Base-by-base conservation (phyloP, 2,329 filamentous ascomycete species). In the Xylaria sp. region DNA sequence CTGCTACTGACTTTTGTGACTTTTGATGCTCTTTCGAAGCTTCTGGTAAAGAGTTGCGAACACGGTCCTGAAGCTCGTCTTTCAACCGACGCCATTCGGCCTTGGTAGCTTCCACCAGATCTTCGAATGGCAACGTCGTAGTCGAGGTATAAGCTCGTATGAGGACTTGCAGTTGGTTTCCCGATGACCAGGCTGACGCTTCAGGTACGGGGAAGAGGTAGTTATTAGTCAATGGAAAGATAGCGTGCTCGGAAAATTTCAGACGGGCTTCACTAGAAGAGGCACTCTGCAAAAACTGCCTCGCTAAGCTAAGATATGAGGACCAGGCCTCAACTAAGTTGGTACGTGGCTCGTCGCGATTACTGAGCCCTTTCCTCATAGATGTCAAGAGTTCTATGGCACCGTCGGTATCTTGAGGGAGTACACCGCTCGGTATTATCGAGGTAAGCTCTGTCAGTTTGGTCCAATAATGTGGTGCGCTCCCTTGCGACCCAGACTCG, bases 401-500 rank as follows among this genome's bases (percentile, higher is more conserved):
- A 23, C 85, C 84, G 2, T 88, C 81, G 3, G 74, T 56, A 14
- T 84, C 77, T 2, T 75, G 68, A 51, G 89, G 80, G 1, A 94
- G 73, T 0, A 88, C 75, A 2, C 67, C 77, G 0, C 73, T 66
- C 42, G 89, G 80, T 1, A 94, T 72, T 0, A 86, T 74, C 21
- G 84, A 79, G 5, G 97, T 73, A 0, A 98, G 77, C 31, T 82
- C 79, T 40, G 84, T 81, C 33, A 96, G 74, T 15, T 84, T 85
- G 25, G 82, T 77, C 95, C 95, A 99, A 72, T 89, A 97, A 9
- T 83, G 84, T 3, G 83, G 78, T 0, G 87, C 81, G 2, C 90
- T 90, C n/a, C 88, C 86, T 71, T 97, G 92, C 0, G 94, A 96
- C 2, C 95, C 94, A 70, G 89, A 91, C 65, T 91, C 88, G 6